phyloP scores from a whole-genome alignment of 805 yeast species.

The Wickerhamomyces pijperi region DNA sequence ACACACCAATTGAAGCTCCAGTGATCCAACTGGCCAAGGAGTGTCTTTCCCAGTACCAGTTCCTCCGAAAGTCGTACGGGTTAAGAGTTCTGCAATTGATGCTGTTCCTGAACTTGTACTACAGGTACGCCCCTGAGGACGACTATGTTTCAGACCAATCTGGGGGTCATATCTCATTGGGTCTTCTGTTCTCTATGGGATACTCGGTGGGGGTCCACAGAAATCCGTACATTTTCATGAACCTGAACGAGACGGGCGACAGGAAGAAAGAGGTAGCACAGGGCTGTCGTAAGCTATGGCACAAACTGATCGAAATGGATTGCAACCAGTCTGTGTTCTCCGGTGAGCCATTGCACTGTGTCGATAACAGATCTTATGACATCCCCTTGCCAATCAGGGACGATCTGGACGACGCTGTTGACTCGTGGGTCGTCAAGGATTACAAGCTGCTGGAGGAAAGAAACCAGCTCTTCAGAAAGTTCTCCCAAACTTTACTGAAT shows the following conservation, averaged over 20 bases:
- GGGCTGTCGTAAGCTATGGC: slow-evolving; percentile 18
- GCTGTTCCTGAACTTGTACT: slow-evolving; percentile 36
- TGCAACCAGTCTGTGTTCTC: slow-evolving; percentile 5
- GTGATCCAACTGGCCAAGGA: slow-evolving; percentile 6
- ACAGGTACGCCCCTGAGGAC: slow-evolving; percentile 39
- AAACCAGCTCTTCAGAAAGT: slow-evolving; percentile 19
- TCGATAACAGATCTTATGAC: slow-evolving; percentile 11
- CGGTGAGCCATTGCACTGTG: slow-evolving; percentile 11
- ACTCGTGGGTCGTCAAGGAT: slow-evolving; percentile 23
- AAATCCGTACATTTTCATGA: slow-evolving; percentile 31
- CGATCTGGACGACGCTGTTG: slow-evolving; percentile 24
- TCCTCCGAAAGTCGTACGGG: slow-evolving; percentile 31
- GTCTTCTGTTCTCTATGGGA: slow-evolving; percentile 42
- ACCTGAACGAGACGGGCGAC: slow-evolving; percentile 2
- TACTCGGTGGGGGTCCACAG: slow-evolving; percentile 43
- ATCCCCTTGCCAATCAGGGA: slow-evolving; percentile 22
- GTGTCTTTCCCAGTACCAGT: slow-evolving; percentile 42
- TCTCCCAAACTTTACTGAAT: slow-evolving; percentile 23
- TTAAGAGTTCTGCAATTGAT: slow-evolving; percentile 43
- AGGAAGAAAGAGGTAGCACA: slow-evolving; percentile 8
- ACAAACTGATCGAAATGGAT: slow-evolving; percentile 16
- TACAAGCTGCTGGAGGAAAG: slow-evolving; percentile 22
- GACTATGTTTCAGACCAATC: slow-evolving; percentile 45
- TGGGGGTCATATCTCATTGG: slow-evolving; percentile 34
- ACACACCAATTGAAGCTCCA: slow-evolving; percentile 5